phyloP scores from a whole-genome alignment of 2,329 filamentous ascomycete genomes.

The Furcasterigmium furcatum region DNA sequence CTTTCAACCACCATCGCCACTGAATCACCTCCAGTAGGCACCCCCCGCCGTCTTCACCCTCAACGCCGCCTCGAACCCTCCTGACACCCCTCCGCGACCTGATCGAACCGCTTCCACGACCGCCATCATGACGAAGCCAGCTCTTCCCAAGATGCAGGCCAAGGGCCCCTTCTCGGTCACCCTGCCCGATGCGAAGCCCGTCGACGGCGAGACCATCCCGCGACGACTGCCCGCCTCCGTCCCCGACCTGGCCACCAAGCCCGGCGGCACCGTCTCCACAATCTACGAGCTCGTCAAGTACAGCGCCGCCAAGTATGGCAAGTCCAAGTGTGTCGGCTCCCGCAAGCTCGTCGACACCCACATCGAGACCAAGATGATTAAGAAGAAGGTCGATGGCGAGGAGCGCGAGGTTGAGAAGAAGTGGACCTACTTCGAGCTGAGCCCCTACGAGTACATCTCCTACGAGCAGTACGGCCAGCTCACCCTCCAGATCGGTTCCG shows the following conservation, averaged over 20 bases:
- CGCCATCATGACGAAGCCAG: neutral
- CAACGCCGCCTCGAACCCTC: neutral
- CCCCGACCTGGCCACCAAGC: constrained; percentile 58
- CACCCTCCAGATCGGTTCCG: constrained; percentile 64
- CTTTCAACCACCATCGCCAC: neutral
- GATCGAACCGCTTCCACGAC: neutral
- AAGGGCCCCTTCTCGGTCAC: constrained; percentile 68
- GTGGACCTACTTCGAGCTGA: constrained; percentile 86
- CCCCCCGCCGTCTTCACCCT: neutral
- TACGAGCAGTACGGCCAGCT: constrained; percentile 77
- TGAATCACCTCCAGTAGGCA: too few species aligned
- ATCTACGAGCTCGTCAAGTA: constrained; percentile 72
- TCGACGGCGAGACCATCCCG: constrained; percentile 72
- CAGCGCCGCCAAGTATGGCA: constrained; percentile 62
- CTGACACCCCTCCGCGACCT: neutral
- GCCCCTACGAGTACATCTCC: constrained; percentile 71
- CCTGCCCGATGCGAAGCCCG: constrained; percentile 57
- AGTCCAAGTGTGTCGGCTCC: constrained; percentile 64
- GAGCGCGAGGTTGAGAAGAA: constrained; percentile 81
- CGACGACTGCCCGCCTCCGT: constrained; percentile 62
- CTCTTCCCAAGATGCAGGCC: constrained; percentile 46
- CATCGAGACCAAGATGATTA: constrained; percentile 82
- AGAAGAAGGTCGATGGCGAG: constrained; percentile 80
- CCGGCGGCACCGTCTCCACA: constrained; percentile 64
- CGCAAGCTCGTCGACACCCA: constrained; percentile 74